Percentiles rank a stretch among this genome's conserved stretches.
phyloP scores from a whole-genome alignment of 192 early-diverging fungal genomes.

The Gamsiella multidivaricata region DNA sequence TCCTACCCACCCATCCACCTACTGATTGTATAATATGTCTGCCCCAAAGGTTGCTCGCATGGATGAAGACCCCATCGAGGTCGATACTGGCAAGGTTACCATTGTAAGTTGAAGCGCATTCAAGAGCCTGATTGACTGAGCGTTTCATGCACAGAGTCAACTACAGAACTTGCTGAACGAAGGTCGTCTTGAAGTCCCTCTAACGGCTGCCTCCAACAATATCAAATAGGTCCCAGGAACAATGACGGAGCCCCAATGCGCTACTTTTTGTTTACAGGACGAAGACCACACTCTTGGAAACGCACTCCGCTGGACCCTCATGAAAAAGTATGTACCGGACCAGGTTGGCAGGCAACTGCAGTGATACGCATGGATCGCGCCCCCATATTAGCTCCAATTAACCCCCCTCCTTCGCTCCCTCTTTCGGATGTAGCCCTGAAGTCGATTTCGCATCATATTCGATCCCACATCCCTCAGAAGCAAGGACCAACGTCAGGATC shows the following conservation, averaged over 20 bases:
- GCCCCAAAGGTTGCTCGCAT: conserved; percentile 26
- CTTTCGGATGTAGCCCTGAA: conserved; percentile 83
- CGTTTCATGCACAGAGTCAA: too few species aligned
- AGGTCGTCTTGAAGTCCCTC: not conserved
- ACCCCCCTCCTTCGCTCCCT: too few species aligned
- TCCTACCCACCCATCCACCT: not conserved
- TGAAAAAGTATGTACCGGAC: conserved; percentile 84
- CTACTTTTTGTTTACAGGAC: conserved; percentile 90
- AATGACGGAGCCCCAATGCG: conserved; percentile 75
- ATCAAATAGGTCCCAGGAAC: conserved; percentile 62
- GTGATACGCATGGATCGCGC: not conserved
- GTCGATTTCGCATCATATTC: conserved; percentile 97
- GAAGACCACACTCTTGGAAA: conserved; percentile 99
- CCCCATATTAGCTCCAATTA: too few species aligned
- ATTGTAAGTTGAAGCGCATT: conserved; percentile 55
- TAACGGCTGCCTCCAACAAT: not conserved
- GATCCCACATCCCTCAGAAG: conserved; percentile 96
- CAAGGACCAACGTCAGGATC: conserved; percentile 90
- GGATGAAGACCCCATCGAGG: conserved; percentile 43
- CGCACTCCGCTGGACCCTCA: conserved; percentile 89
- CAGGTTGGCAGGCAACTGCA: not conserved
- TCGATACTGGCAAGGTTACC: conserved; percentile 56
- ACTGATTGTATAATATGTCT: conserved; percentile 18
- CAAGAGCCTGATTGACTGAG: not conserved
- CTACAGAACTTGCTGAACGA: too few species aligned